Evolutionary conservation across 192 early-diverging fungal genomes (phyloP), one percentile per base, ranked within the genome.

Genomic region (Coemansia sp.): DNA sequence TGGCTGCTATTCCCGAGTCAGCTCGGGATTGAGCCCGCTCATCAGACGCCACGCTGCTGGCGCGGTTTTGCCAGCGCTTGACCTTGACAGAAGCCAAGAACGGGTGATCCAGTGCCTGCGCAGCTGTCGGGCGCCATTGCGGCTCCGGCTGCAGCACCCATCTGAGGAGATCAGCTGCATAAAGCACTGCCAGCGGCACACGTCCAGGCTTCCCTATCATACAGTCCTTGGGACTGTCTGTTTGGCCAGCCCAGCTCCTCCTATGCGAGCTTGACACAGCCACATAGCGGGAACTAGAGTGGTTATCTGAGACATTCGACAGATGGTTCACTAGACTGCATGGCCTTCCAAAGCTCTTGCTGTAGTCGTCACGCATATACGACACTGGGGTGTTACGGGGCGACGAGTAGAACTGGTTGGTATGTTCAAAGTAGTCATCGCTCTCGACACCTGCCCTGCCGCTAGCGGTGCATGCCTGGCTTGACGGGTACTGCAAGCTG

Each of bases 111-210:
- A 88, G 68, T 15, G 82, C 72, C 46, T 82, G 70, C 6, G 57
- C 61, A 0, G 86, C 82, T 3, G 83, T 81, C 26, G 82, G 81
- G 18, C 87, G 83, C 10, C 72, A 63, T 15, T 56, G 68, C 0
- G 81, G 78, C 38, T 86, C 68, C 11, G 80, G 55, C 38, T 82
- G 74, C 53, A 90, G 63, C 53, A 84, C 70, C 55, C 69, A 69
- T 33, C 59, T 69, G 19, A 90, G 70, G 18, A 90, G 63, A 58
- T 86, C 85, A 0, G 82, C 86, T 0, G 83, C 88, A 41, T 84
- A 79, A 14, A 77, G 57, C 33, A 90, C 68, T 3, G 75, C 76
- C 7, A 45, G 41, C 10, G 81, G 82, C 55, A 85, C 73, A 28
- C 60, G 53, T 7, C 56, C 65, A 7, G 57, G 64, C 44, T 53